Evolutionary conservation across 179 eudicot species (phyloP), one percentile per base, ranked within the genome.

Genomic region (Drosera spatulata): DNA sequence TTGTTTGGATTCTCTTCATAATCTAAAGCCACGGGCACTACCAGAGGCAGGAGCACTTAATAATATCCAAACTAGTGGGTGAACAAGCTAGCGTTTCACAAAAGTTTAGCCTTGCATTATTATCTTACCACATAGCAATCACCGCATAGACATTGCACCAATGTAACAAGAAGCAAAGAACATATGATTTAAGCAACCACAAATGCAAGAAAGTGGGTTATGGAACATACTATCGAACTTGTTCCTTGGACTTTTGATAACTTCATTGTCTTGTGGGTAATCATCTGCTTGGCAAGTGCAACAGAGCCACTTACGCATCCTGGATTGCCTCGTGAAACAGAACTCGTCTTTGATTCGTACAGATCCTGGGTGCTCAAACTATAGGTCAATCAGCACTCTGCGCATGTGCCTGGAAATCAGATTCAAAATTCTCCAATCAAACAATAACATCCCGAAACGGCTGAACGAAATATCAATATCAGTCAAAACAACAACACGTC

Each of bases 331-430:
- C 1, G 81, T 66, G 67, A 89, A 85, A 57, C 89, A 85, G 53
- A 85, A 70, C 86, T 89, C 75, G 64, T 79, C 76, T 61, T 79
- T 71, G 46, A 71, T 48, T 56, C 76, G 67, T 54, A 60, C 64
- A 54, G 62, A 70, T 69, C 71, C 72, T 75, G 80, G 60, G 50
- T 71, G 83, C n/a, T n/a, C n/a, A n/a, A n/a, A n/a, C n/a, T 53
- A 71, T 70, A 74, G 84, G 74, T 75, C 75, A 76, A 65, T 87
- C 82, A 71, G 79, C 75, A 68, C 79, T 81, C 63, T 81, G 85
- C 8, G 79, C 77, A 70, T 79, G 82, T 68, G 85, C 86, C 91
- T 82, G 80, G 60, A 59, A 63, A 56, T 38, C 22, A 39, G 4
- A 5, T 5, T 13, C 14, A 39, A 38, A 56, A 41, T 3, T 56